A percentile compares a stretch with the other conserved stretches of the same genome.
Evolutionary conservation across 805 yeast species (phyloP).

Genomic region (Barnettozyma botsteinii): DNA sequence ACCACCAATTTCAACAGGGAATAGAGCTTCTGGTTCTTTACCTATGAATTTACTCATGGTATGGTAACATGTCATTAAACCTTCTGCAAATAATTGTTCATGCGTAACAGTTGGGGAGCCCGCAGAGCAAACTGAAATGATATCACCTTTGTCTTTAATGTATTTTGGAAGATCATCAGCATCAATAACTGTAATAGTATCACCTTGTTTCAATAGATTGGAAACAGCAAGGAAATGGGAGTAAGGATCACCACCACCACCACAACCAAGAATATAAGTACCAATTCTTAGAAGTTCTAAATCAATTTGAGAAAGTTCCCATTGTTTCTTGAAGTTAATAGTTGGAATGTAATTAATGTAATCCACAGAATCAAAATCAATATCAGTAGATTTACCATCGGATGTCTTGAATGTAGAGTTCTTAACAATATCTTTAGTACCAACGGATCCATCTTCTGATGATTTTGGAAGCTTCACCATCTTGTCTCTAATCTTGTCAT

Average conservation of each 20-base stretch:
- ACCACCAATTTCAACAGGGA: constrained; percentile 40
- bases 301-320: constrained; percentile 27
- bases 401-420: constrained; percentile 1
- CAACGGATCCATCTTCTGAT: constrained; percentile 20
- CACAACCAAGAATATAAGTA: constrained; percentile 44
- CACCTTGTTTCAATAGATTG: constrained; percentile 32
- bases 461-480: constrained; percentile 23
- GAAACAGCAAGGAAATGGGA: constrained; percentile 32
- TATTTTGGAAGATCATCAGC: constrained; percentile 9
- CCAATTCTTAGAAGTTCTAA: constrained; percentile 38
- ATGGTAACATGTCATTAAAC: constrained; percentile 19
- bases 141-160: constrained; percentile 21
- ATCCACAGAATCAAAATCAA: constrained; percentile 19
- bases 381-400: neutral
- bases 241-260: constrained; percentile 48
- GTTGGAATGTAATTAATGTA: constrained; percentile 18
- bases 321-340: constrained; percentile 21
- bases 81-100: constrained; percentile 34
- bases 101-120: constrained; percentile 20
- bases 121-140: constrained; percentile 29
- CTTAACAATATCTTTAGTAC: constrained; percentile 7
- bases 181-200: constrained; percentile 31
- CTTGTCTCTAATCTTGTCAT: constrained; percentile 25
- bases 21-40: constrained; percentile 29
- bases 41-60: constrained; percentile 28